phyloP scores from a whole-genome alignment of 176 grass and related monocot species.

The Pharus latifolius region DNA sequence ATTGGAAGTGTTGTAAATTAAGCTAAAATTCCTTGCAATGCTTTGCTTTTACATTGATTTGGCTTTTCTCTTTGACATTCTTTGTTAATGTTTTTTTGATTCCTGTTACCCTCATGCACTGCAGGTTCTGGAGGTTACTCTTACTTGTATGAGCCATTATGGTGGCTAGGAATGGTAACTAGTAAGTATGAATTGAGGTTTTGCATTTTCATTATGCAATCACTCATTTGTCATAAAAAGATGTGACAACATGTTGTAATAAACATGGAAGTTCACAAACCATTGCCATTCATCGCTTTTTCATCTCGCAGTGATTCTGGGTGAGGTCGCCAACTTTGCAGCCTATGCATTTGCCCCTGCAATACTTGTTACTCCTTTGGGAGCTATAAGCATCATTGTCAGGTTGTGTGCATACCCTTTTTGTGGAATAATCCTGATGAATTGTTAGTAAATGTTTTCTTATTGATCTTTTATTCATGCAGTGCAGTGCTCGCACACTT shows the following conservation, averaged over 20 bases:
- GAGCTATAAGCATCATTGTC: conserved; percentile 82
- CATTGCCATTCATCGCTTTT: neutral
- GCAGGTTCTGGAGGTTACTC: conserved; percentile 74
- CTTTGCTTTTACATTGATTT: neutral
- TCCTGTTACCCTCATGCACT: neutral
- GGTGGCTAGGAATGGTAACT: conserved; percentile 84
- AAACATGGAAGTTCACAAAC: neutral
- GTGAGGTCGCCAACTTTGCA: conserved; percentile 66
- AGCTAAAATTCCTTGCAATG: neutral
- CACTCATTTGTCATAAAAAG: no score
- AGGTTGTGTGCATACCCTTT: conserved; percentile 34
- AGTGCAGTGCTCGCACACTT: conserved; percentile 95
- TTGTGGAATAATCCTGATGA: no score
- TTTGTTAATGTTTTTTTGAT: neutral
- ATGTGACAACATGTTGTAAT: no score
- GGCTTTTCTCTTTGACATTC: neutral
- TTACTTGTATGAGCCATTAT: conserved; percentile 67
- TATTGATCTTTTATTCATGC: conserved; percentile 43
- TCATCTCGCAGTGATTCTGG: conserved; percentile 68
- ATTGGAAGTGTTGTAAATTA: neutral
- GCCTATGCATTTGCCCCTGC: conserved; percentile 88
- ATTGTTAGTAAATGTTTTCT: conserved; percentile 14
- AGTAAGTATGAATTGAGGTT: conserved; percentile 43
- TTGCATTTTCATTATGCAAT: no score
- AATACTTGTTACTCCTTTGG: conserved; percentile 79